phyloP scores from a whole-genome alignment of 2,329 filamentous ascomycete species.

The Aspergillus hiratsukae region DNA sequence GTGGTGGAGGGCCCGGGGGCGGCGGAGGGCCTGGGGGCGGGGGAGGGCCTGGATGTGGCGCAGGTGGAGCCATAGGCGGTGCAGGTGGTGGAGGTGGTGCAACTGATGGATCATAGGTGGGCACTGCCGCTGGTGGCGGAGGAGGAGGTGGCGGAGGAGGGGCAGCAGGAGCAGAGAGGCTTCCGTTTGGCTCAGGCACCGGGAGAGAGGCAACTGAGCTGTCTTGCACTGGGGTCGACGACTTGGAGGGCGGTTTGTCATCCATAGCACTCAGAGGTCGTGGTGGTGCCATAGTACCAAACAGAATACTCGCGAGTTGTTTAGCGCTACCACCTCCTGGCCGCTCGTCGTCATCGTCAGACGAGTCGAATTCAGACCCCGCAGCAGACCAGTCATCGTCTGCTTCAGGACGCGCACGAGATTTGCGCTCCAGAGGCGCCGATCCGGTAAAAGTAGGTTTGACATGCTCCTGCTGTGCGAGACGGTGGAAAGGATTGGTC shows the following conservation, averaged over 20 bases:
- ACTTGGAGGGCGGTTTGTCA: slow-evolving; percentile 55
- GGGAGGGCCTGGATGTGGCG: slow-evolving; percentile 39
- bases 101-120: slow-evolving; percentile 9
- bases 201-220: slow-evolving; percentile 34
- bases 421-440: slow-evolving; percentile 44
- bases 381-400: slow-evolving; percentile 75
- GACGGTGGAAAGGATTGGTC: slow-evolving; percentile 95
- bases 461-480: slow-evolving; percentile 58
- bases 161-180: slow-evolving; percentile 23
- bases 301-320: slow-evolving; percentile 88
- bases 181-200: slow-evolving; percentile 21
- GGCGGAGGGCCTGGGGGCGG: too few species aligned
- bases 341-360: slow-evolving; percentile 67
- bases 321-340: slow-evolving; percentile 80
- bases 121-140: slow-evolving; percentile 23
- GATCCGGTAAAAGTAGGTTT: slow-evolving; percentile 49
- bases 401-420: slow-evolving; percentile 57
- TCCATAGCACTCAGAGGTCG: slow-evolving; percentile 80
- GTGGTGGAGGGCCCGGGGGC: too few species aligned
- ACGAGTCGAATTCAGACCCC: slow-evolving; percentile 71
- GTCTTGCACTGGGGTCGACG: slow-evolving; percentile 43
- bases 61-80: slow-evolving; percentile 27
- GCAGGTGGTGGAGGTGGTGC: slow-evolving; percentile 31
- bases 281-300: slow-evolving; percentile 94
- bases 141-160: slow-evolving; percentile 32